Evolutionary conservation across 805 yeast species (phyloP).

Genomic region (Wickerhamiella siamensis): DNA sequence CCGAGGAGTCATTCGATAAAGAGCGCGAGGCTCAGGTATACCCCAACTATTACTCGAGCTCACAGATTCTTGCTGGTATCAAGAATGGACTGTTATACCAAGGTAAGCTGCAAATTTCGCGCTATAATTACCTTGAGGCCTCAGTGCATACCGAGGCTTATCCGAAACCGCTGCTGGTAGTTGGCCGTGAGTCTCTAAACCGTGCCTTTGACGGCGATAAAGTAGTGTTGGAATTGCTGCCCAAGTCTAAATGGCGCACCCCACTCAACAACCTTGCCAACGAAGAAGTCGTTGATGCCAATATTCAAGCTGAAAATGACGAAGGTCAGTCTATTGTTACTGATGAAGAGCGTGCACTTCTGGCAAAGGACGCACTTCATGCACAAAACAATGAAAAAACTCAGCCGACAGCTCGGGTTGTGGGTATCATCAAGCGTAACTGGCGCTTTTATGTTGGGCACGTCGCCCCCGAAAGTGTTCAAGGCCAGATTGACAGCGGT

Average conservation of each 20-base stretch:
- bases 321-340: slow-evolving; percentile 36
- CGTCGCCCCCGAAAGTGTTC: slow-evolving; percentile 35
- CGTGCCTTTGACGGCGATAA: slow-evolving; percentile 86
- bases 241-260: slow-evolving; percentile 73
- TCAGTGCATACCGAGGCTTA: slow-evolving; percentile 56
- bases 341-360: slow-evolving; percentile 54
- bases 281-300: slow-evolving; percentile 47
- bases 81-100: slow-evolving; percentile 77
- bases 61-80: slow-evolving; percentile 82
- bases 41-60: slow-evolving; percentile 63
- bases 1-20: slow-evolving; percentile 50
- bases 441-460: slow-evolving; percentile 97
- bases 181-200: slow-evolving; percentile 75
- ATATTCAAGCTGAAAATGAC: slow-evolving; percentile 34
- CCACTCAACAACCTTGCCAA: slow-evolving; percentile 72
- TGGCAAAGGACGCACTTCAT: slow-evolving; percentile 62
- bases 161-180: slow-evolving; percentile 64
- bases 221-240: slow-evolving; percentile 80
- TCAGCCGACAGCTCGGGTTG: slow-evolving; percentile 90
- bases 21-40: slow-evolving; percentile 28
- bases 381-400: slow-evolving; percentile 34
- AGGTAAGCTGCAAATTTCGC: slow-evolving; percentile 66
- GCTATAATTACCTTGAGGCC: slow-evolving; percentile 83
- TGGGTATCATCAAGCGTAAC: slow-evolving; percentile 73
- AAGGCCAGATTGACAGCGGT: slow-evolving; percentile 33